Conservation (phyloP, 345 rosid species). For the Melastoma malabathricum region DNA sequence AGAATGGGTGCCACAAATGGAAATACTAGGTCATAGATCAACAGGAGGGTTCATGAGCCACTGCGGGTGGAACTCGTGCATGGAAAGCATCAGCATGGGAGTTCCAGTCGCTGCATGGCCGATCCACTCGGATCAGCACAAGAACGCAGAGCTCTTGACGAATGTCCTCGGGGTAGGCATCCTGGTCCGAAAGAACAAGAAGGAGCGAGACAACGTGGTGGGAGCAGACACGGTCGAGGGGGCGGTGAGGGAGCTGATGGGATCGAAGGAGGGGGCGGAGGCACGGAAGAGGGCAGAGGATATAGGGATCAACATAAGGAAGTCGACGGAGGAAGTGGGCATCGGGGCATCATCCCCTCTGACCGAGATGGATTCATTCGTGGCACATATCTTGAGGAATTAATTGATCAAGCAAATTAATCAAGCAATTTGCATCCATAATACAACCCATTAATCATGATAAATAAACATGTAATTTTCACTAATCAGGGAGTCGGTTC, state of each 20-base stretch:
- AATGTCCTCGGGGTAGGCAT: slow-evolving; percentile 26
- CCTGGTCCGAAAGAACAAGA: slow-evolving; percentile 20
- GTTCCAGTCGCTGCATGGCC: slow-evolving; percentile 57
- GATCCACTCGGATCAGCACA: slow-evolving; percentile 53
- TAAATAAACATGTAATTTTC: too few species aligned
- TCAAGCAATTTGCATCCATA: too few species aligned
- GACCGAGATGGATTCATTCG: slow-evolving; percentile 31
- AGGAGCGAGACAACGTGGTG: slow-evolving; percentile 10
- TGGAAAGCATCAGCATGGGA: slow-evolving; percentile 57
- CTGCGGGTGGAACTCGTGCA: slow-evolving; percentile 64
- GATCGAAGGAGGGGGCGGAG: slow-evolving; percentile 29
- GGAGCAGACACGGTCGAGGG: slow-evolving; percentile 13
- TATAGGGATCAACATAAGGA: slow-evolving; percentile 11
- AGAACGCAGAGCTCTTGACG: slow-evolving; percentile 28
- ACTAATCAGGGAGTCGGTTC: too few species aligned
- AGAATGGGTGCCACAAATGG: slow-evolving; percentile 57
- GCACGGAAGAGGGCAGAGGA: slow-evolving; percentile 32
- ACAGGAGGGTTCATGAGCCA: slow-evolving; percentile 49
- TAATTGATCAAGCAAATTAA: too few species aligned
- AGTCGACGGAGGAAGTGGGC: slow-evolving; percentile 24
- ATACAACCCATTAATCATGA: too few species aligned
- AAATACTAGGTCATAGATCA: slow-evolving; percentile 33
- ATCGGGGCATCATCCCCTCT: slow-evolving; percentile 12
- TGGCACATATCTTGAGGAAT: slow-evolving; percentile 31
- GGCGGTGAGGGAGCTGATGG: slow-evolving; percentile 30